Evolutionary conservation across 352 stramenopile genomes (phyloP).

Genomic region (Globisporangium ultimum): DNA sequence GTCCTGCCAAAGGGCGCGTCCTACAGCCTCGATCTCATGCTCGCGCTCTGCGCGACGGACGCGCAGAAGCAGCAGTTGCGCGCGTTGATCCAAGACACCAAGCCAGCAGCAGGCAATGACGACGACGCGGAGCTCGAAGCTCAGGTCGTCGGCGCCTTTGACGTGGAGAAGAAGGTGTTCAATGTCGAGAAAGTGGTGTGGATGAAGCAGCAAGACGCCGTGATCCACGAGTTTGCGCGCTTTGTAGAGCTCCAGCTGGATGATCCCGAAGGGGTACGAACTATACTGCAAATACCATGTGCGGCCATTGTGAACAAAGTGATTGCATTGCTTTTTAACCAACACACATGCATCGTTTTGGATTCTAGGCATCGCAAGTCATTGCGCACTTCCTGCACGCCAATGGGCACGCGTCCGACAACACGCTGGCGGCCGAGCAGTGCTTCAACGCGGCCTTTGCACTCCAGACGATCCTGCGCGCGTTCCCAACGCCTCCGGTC

Average conservation of each 20-base stretch:
- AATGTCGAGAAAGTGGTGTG: conserved; percentile 59
- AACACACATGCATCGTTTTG: too few relatives aligned
- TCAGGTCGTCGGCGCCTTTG: conserved; percentile 56
- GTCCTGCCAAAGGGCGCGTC: conserved; percentile 55
- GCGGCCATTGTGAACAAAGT: too few relatives aligned
- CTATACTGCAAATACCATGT: not conserved
- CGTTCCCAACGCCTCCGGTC: conserved; percentile 54
- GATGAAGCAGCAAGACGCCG: conserved; percentile 53
- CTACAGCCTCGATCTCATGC: conserved; percentile 65
- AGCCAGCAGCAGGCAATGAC: conserved; percentile 20
- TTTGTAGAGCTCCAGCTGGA: conserved; percentile 76
- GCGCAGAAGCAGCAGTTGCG: conserved; percentile 54
- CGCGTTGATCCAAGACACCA: conserved; percentile 34
- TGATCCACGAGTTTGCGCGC: conserved; percentile 69
- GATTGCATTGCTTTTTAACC: not conserved
- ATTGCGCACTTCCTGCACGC: conserved; percentile 49
- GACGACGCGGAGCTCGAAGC: conserved; percentile 26
- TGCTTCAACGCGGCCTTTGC: conserved; percentile 78
- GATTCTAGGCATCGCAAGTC: conserved; percentile 27
- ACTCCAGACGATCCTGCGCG: conserved; percentile 67
- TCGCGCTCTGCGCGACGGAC: conserved; percentile 59
- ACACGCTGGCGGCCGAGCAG: conserved; percentile 48
- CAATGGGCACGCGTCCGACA: conserved; percentile 48
- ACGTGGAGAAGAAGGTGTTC: conserved; percentile 58
- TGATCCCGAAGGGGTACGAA: conserved; percentile 32